Conservation (phyloP, 305 asterid genomes). For the Ajuga reptans region DNA sequence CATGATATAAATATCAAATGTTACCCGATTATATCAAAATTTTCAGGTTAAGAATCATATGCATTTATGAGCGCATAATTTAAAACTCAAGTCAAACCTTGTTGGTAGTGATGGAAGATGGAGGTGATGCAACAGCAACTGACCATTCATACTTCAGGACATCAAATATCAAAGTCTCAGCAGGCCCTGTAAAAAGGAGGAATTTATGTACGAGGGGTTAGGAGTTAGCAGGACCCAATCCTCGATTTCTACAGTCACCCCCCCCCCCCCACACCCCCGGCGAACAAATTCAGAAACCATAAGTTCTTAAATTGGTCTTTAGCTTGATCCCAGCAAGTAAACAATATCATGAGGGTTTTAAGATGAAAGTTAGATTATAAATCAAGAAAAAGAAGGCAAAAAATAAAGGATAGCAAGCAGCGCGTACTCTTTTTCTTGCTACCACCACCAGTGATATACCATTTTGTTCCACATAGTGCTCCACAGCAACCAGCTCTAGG, state of each 20-base stretch:
- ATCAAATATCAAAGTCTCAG: constrained; percentile 79
- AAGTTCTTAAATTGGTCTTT: constrained; percentile 5
- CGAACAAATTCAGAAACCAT: not conserved
- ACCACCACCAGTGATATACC: constrained; percentile 97
- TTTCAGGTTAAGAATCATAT: not conserved
- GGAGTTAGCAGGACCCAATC: constrained; percentile 13
- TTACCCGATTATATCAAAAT: not conserved
- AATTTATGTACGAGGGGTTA: not conserved
- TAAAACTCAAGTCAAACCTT: constrained; percentile 48
- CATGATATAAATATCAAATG: not conserved
- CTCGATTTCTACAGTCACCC: not conserved
- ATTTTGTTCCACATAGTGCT: constrained; percentile 83
- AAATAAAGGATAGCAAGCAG: not conserved
- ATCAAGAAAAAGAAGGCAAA: constrained; percentile 9
- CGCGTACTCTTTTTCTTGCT: constrained; percentile 82
- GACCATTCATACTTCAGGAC: constrained; percentile 89
- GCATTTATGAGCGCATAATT: constrained; percentile 15
- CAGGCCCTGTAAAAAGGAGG: constrained; percentile 48
- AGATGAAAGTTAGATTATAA: not conserved
- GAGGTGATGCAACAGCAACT: constrained; percentile 62
- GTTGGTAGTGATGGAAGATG: constrained; percentile 71
- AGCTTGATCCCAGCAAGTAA: constrained; percentile 5
- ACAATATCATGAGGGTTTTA: constrained; percentile 6
- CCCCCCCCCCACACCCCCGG: too few relatives aligned
- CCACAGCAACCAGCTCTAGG: constrained; percentile 99